Evolutionary conservation across 1,139 yeast genomes (phyloP), one percentile per base, ranked within the genome.

Genomic region (Pichia sp.): DNA sequence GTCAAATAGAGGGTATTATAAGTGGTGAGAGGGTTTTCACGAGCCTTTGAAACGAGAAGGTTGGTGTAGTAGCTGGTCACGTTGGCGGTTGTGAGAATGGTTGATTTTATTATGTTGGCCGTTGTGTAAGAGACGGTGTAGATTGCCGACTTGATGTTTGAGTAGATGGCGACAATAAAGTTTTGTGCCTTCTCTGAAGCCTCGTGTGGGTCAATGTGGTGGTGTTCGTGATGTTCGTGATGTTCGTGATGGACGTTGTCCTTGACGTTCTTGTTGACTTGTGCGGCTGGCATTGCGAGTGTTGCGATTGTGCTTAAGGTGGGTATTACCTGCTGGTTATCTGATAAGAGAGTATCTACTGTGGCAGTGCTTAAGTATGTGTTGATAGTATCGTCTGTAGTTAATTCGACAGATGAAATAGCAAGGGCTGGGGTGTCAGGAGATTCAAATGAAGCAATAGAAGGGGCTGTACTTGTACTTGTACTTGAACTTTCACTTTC

Each of bases 1-100:
- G 38, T 21, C 7, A 43, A 18, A 16, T 39, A 43, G 3, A 37
- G 7, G 10, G 30, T 18, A 32, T 43, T 37, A 15, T 41, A 43
- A 5, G 40, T 23, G 9, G 31, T 17, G 12, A 39, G 24, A 14
- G 39, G 43, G 14, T 43, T 22, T 21, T 32, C 34, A 6, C 30
- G 34, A 7, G 34, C 16, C 5, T 25, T 26, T 14, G 25, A n/a
- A 3, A 34, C 6, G 2, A 26, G 13, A 13, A n/a, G 10, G 6
- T 20, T 13, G n/a, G 29, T 32, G 16, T 31, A 26, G 6, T 16
- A 34, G 15, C 27, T 35, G 4, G 37, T 24, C 7, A 28, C 27
- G 26, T 36, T 37, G 14, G 30, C 12, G 6, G 34, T 29, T 23
- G 32, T 37, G 8, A 27, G n/a, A 7, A 21, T 22, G 6, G 29